Conservation (phyloP, 2,329 filamentous ascomycete species). For the Fusarium tjaetaba region DNA sequence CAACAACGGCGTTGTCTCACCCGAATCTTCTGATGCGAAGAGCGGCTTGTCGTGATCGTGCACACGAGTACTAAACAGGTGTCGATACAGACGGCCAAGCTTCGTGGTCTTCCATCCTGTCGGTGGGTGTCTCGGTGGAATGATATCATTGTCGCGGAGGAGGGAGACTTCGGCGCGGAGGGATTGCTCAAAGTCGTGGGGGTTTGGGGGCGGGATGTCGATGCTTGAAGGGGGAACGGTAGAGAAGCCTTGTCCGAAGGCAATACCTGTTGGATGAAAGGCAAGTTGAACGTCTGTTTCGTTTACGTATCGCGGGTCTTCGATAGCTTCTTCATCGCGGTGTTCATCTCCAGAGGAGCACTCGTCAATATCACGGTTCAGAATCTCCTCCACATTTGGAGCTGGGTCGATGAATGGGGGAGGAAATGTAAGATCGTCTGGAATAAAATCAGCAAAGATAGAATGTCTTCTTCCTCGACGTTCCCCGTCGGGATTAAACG, state of each 20-base stretch:
- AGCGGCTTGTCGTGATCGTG: conserved; percentile 25
- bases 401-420: too few relatives aligned
- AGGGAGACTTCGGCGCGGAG: conserved; percentile 29
- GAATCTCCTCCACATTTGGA: too few relatives aligned
- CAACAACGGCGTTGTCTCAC: conserved; percentile 22
- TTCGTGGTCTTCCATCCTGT: conserved; percentile 9
- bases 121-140: conserved; percentile 2
- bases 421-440: too few relatives aligned
- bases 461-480: too few relatives aligned
- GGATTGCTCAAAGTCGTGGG: conserved; percentile 35
- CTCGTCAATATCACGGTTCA: conserved; percentile 34
- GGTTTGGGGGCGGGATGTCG: conserved; percentile 32
- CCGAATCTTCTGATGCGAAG: neutral
- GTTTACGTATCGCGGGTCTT: conserved; percentile 7
- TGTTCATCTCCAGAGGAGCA: conserved; percentile 36
- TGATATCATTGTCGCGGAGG: conserved; percentile 34
- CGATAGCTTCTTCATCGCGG: conserved; percentile 15
- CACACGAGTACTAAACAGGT: conserved; percentile 22
- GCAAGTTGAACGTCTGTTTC: conserved; percentile 25
- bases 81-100: conserved; percentile 16
- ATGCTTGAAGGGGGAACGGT: conserved; percentile 25
- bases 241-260: conserved; percentile 33
- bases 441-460: too few relatives aligned
- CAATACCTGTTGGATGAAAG: conserved; percentile 35
- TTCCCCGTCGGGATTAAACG: too few relatives aligned